Conservation (phyloP, 345 rosid species). For the Zanthoxylum bungeanum region DNA sequence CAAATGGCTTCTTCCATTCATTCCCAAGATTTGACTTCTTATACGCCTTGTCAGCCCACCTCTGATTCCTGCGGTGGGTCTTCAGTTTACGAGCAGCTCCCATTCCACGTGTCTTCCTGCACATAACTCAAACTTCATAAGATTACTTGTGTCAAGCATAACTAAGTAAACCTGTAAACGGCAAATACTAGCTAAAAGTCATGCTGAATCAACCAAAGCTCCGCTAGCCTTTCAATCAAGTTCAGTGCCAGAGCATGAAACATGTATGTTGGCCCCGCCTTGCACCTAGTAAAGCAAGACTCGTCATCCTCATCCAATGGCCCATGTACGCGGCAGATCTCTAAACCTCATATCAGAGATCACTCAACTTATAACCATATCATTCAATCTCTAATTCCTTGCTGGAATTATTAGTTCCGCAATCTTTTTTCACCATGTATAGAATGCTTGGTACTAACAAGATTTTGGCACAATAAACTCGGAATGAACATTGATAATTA, state of each 20-base stretch:
- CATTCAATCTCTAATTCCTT: too few species aligned
- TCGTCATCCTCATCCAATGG: background rate
- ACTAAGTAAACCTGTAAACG: background rate
- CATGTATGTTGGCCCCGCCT: too few species aligned
- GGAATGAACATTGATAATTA: background rate
- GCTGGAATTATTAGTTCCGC: too few species aligned
- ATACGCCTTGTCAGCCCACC: constrained; percentile 93
- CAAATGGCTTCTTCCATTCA: constrained; percentile 79
- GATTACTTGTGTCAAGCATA: too few species aligned
- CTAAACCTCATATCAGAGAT: background rate
- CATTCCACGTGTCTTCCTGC: constrained; percentile 82
- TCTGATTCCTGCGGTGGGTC: constrained; percentile 66
- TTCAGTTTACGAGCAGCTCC: constrained; percentile 83
- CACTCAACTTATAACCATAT: too few species aligned
- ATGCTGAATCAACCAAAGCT: background rate
- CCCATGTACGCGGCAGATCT: background rate
- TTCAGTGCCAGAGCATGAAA: too few species aligned
- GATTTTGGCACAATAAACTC: background rate
- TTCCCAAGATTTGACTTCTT: constrained; percentile 81
- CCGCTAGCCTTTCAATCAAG: too few species aligned
- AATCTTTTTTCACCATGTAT: too few species aligned
- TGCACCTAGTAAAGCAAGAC: background rate
- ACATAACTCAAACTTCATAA: background rate
- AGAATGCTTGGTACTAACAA: background rate
- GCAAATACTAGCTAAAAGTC: background rate